A percentile compares a stretch with the other conserved stretches of the same genome.
phyloP scores from a whole-genome alignment of 2,329 filamentous ascomycete species.

The Beauveria bassiana region DNA sequence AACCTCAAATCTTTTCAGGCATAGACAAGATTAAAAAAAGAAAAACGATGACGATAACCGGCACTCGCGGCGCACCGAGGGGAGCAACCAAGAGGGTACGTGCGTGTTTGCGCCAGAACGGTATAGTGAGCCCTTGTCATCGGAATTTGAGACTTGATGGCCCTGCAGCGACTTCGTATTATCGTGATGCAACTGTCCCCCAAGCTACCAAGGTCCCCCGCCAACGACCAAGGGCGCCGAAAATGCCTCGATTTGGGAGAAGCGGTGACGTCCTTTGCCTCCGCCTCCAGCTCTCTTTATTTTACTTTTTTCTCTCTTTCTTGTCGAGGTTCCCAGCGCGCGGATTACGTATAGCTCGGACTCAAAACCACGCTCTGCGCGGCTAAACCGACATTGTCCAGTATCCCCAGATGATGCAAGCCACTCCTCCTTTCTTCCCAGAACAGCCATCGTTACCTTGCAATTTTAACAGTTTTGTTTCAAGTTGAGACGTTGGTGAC shows the following conservation, averaged over 20 bases:
- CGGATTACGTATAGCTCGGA: not conserved
- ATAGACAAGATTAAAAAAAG: too few species aligned
- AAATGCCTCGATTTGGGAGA: not conserved
- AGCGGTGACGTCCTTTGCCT: slow-evolving; percentile 1
- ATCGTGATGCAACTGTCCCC: not conserved
- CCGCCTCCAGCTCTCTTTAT: not conserved
- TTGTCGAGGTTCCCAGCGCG: not conserved
- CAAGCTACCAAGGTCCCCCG: too few species aligned
- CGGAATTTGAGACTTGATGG: not conserved
- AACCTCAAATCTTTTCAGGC: too few species aligned
- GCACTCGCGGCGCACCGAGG: not conserved
- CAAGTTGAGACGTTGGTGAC: slow-evolving; percentile 2
- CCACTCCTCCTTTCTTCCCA: not conserved
- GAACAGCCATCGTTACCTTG: not conserved
- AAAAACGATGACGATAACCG: too few species aligned
- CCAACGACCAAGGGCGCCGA: not conserved
- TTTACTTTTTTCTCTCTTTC: not conserved
- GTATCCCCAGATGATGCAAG: not conserved
- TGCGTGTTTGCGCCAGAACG: not conserved
- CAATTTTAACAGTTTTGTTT: slow-evolving; percentile 1
- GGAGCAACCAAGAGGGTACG: not conserved
- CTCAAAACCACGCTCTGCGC: slow-evolving; percentile 7
- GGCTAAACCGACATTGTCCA: not conserved
- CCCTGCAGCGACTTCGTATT: not conserved
- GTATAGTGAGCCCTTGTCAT: not conserved